These are phyloP conservation scores for Tetrapyrgos nigripes DNA, from an alignment of 1,284 basidiomycete genomes.

Conservation along the genomic window DNA sequence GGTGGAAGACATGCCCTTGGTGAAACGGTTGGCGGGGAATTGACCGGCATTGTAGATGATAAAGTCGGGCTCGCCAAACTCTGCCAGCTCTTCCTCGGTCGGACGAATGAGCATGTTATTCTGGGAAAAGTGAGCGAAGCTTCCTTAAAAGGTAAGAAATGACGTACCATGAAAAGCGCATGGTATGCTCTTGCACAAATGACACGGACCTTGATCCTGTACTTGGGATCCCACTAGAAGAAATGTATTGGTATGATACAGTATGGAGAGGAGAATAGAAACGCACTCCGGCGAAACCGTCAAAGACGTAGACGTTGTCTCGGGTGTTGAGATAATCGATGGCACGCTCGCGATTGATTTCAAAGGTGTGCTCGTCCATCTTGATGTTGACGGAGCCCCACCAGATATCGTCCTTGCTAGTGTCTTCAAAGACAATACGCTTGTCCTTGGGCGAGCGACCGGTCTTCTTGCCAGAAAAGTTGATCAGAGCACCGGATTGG, in stretches of 20 bases:
- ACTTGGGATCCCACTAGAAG: constrained; percentile 94
- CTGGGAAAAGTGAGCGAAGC: constrained; percentile 45
- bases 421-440: constrained; percentile 99
- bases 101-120: constrained; percentile 99
- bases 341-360: constrained; percentile 99
- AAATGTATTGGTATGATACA: constrained; percentile 9
- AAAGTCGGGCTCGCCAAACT: constrained; percentile 99
- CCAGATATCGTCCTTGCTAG: constrained; percentile 98
- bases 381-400: constrained; percentile 99
- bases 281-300: constrained; percentile 91
- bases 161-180: constrained; percentile 96
- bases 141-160: constrained; percentile 16
- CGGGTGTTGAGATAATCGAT: constrained; percentile 99
- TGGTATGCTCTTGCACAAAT: constrained; percentile 99
- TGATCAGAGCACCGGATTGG: constrained; percentile 95
- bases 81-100: constrained; percentile 91
- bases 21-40: constrained; percentile 99
- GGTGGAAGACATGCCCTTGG: constrained; percentile 99
- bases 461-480: constrained; percentile 99
- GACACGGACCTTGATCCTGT: constrained; percentile 99
- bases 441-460: constrained; percentile 99
- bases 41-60: constrained; percentile 99
- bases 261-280: constrained; percentile 16
- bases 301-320: constrained; percentile 99
- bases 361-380: constrained; percentile 99